phyloP scores from a whole-genome alignment of 805 yeast species.

The Zygotorulaspora chibaensis region DNA sequence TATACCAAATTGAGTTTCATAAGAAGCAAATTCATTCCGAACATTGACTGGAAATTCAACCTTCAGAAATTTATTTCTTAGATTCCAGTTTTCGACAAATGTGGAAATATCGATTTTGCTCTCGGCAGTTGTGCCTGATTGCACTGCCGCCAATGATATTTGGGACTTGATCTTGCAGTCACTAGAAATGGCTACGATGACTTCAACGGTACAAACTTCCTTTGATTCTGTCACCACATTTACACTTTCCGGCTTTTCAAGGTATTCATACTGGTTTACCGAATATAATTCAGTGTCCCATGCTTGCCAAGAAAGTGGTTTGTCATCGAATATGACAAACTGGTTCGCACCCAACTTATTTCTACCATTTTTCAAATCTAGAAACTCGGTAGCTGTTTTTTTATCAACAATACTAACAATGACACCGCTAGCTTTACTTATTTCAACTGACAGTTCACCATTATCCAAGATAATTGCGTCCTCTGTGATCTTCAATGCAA shows the following conservation, averaged over 20 bases:
- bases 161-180: slow-evolving; percentile 58
- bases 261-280: slow-evolving; percentile 60
- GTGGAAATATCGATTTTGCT: slow-evolving; percentile 50
- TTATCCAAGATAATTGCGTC: slow-evolving; percentile 53
- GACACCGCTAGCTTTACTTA: slow-evolving; percentile 53
- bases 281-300: slow-evolving; percentile 97
- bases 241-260: slow-evolving; percentile 35
- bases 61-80: slow-evolving; percentile 80
- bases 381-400: slow-evolving; percentile 54
- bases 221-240: slow-evolving; percentile 42
- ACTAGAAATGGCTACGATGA: slow-evolving; percentile 55
- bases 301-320: slow-evolving; percentile 88
- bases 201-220: slow-evolving; percentile 57
- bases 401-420: slow-evolving; percentile 63
- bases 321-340: slow-evolving; percentile 78
- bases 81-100: slow-evolving; percentile 75
- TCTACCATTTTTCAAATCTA: slow-evolving; percentile 52
- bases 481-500: slow-evolving; percentile 18
- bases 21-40: slow-evolving; percentile 69
- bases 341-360: slow-evolving; percentile 72
- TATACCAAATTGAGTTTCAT: slow-evolving; percentile 91
- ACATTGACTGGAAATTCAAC: slow-evolving; percentile 92
- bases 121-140: slow-evolving; percentile 41
- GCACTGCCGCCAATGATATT: slow-evolving; percentile 52
- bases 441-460: slow-evolving; percentile 52